Evolutionary conservation across 1,139 yeast genomes (phyloP).

Genomic region (Williopsis jadinii): DNA sequence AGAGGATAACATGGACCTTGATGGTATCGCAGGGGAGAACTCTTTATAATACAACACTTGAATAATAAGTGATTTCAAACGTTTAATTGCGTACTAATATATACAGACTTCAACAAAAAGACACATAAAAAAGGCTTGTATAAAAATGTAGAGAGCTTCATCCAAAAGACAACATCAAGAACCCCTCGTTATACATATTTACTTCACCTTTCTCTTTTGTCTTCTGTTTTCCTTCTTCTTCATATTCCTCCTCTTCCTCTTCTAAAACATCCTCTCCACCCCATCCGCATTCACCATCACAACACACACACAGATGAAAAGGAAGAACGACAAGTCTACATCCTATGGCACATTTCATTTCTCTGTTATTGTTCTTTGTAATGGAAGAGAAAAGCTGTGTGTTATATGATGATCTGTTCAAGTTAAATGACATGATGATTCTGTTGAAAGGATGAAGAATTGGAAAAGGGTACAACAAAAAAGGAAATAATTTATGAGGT

Average conservation of each 20-base stretch:
- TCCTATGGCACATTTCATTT: no score
- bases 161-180: slow-evolving; percentile 7
- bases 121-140: background rate
- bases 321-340: no score
- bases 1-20: slow-evolving; percentile 20
- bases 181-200: background rate
- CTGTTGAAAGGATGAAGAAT: background rate
- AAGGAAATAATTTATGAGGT: slow-evolving; percentile 1
- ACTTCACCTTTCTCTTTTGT: no score
- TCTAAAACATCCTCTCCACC: no score
- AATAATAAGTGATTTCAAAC: slow-evolving; percentile 1
- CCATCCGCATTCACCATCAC: no score
- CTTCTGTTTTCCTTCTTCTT: no score
- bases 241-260: no score
- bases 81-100: slow-evolving; percentile 8
- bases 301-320: no score
- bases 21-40: background rate
- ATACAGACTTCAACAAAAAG: slow-evolving; percentile 9
- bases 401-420: no score
- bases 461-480: background rate
- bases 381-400: no score
- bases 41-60: background rate
- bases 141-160: background rate
- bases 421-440: no score
- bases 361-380: no score